Evolutionary conservation across 805 yeast genomes (phyloP), one percentile per base, ranked within the genome.

Genomic region (Saccharomycopsis fodiens): DNA sequence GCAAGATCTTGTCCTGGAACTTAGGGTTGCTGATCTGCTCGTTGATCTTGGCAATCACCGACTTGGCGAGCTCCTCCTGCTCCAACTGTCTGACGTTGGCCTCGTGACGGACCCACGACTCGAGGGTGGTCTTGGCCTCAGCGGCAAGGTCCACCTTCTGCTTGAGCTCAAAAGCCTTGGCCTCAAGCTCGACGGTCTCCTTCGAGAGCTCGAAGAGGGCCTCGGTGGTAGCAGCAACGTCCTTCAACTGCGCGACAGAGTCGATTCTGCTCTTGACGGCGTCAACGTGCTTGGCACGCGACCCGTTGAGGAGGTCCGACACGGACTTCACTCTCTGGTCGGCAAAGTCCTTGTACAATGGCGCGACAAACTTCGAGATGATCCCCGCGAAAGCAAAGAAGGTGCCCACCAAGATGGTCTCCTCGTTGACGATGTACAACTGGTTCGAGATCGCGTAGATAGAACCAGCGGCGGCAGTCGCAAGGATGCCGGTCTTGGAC

Each of bases 41-140:
- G 74, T 85, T 79, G 60, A 91, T 93, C 74, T 86, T 88, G 45
- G 88, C 72, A 64, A 88, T 85, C 55, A 93, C 96, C 48, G 88
- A 61, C 62, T 84, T 71, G 57, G 94, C 79, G 60, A 93, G 80
- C 69, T 86, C 96, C 69, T 81, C 77, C 76, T 93, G 98, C 76
- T 93, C 95, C 63, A 79, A 71, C 74, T 87, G 95, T 74, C 97
- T 91, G 57, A 89, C 93, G 65, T 87, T 88, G 57, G 86, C 83
- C 76, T 93, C 98, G 70, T 85, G 85, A 79, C 97, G 86, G 59
- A 89, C 97, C 98, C 98, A 93, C 13, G 97, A 87, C 72, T 93
- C 98, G 64, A 93, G 79, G 51, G 91, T 95, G 48, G 93, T 72
- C 74, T 85, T 88, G 62, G 97, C 97, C 75, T 88, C 96, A 53